Evolutionary conservation across 495 filamentous ascomycete genomes (phyloP).

Genomic region (Neurospora sp.): DNA sequence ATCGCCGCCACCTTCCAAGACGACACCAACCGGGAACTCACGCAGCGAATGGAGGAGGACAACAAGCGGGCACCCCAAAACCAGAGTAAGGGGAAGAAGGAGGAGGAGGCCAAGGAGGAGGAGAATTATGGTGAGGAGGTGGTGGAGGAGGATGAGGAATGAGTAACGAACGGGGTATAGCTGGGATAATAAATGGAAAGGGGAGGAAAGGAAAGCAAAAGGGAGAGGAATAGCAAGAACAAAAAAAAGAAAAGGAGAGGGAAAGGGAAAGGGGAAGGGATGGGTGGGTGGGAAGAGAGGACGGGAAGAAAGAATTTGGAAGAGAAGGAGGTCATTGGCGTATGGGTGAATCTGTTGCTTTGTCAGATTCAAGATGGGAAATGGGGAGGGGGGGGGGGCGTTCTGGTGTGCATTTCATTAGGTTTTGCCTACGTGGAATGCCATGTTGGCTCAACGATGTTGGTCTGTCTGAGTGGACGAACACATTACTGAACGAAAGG

Average conservation of each 20-base stretch:
- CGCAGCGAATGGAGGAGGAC: conserved; percentile 81
- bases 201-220: no score
- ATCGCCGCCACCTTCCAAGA: conserved; percentile 54
- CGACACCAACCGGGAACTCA: conserved; percentile 73
- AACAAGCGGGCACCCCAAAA: conserved; percentile 36
- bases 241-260: no score
- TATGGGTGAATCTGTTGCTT: no score
- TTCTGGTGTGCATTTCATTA: no score
- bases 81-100: conserved; percentile 30
- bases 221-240: no score
- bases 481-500: not conserved
- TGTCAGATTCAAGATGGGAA: not conserved
- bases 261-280: no score
- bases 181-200: not conserved
- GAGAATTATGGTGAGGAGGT: conserved; percentile 82
- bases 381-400: no score
- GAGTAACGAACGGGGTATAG: not conserved
- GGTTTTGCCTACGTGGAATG: not conserved
- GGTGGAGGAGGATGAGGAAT: conserved; percentile 38
- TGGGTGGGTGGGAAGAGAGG: no score
- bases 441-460: not conserved
- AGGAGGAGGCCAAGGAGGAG: conserved; percentile 73
- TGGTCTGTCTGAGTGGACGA: not conserved
- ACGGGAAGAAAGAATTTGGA: no score
- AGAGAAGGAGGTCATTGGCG: no score